Base-by-base conservation (phyloP, 164 flowering plant genomes). In the Annona squamosa region DNA sequence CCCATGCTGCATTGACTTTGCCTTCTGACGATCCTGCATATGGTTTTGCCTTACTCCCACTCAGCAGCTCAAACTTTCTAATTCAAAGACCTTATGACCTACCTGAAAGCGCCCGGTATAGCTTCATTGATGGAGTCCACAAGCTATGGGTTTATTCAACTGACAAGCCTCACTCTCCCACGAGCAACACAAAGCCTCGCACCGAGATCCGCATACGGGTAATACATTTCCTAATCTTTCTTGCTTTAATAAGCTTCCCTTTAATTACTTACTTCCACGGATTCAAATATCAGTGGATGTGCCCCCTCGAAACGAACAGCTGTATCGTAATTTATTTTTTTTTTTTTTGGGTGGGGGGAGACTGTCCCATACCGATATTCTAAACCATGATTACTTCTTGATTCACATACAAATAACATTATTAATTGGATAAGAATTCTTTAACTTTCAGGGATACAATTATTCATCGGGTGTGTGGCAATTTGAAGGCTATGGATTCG, bases 381-480 rank as follows among this genome's bases (percentile, higher is more conserved):
- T 26, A 26, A 26, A 26, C 37, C 37, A 26, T 26, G 37, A 26
- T 26, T 26, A 26, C 37, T 26, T 26, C 37, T 26, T 26, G 37
- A 26, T 26, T 26, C 37, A 26, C 37, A 26, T 26, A 26, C 37
- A 26, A 26, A 26, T 26, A 26, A 26, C 37, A 26, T 26, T 16
- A 37, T 37, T 37, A 43, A n/a, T 72, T 63, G n/a, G 16, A 26
- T 48, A n/a, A 26, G 37, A 26, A 26, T 26, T 26, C 37, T 26
- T 26, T 26, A 26, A 26, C 37, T 26, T 26, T 6, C 68, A 73
- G 85, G 85, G 82, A 2, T 82, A 85, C 52, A 70, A 78, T 45
- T 88, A 86, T 42, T 73, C 81, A 3, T 74, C 78, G 3, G 84
- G 82, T 0, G 77, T 79, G 2, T 82, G 84, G 84, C 84, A 82